Conservation (phyloP, 257 asterid genomes). For the Schizonepeta tenuifolia region DNA sequence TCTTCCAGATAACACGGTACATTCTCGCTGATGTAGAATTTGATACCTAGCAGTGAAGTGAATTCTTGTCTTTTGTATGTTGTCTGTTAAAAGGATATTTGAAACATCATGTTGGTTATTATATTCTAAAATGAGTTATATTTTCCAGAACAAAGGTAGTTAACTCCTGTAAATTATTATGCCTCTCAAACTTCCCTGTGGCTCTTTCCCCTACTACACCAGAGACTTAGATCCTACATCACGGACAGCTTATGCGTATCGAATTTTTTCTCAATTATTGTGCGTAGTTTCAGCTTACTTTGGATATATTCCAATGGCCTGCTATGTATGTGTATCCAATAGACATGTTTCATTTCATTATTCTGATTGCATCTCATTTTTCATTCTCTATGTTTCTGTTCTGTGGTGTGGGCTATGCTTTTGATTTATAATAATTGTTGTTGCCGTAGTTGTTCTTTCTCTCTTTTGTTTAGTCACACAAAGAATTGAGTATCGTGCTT, state of each 20-base stretch:
- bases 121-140: conserved; percentile 18
- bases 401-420: not conserved
- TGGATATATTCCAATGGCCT: conserved; percentile 2
- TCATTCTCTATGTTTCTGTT: not conserved
- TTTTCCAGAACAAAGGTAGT: conserved; percentile 30
- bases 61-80: conserved; percentile 35
- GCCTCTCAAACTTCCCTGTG: not conserved
- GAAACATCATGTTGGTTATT: conserved; percentile 30
- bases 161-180: not conserved
- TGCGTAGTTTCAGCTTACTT: not conserved
- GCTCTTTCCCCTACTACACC: not conserved
- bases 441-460: not conserved
- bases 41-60: conserved; percentile 18
- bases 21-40: conserved; percentile 32
- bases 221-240: not conserved
- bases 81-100: conserved; percentile 16
- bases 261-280: not conserved
- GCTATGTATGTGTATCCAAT: not conserved
- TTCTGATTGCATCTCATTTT: not conserved
- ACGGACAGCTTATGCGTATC: not conserved
- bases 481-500: too few relatives aligned
- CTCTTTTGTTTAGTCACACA: not conserved
- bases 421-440: not conserved
- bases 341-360: not conserved
- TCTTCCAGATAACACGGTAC: conserved; percentile 14